phyloP scores from a whole-genome alignment of 495 filamentous ascomycete species.

The Penicillium atrosanguineum region DNA sequence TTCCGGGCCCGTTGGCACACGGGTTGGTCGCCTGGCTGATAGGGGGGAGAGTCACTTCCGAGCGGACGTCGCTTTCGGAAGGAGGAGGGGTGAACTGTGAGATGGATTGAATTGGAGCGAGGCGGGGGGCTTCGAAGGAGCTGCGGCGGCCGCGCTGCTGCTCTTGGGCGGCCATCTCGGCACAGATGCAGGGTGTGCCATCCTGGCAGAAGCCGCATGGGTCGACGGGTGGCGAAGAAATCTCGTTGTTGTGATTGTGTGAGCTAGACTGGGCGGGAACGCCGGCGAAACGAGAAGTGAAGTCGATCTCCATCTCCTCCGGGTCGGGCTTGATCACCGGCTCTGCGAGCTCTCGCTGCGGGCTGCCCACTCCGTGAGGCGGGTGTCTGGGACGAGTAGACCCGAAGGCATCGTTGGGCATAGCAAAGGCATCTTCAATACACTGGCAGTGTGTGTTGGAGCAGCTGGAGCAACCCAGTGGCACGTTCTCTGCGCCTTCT shows the following conservation, averaged over 20 bases:
- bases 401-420: conserved; percentile 31
- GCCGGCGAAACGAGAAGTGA: conserved; percentile 62
- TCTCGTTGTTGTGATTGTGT: conserved; percentile 27
- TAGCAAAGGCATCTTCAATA: conserved; percentile 63
- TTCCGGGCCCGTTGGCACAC: conserved; percentile 72
- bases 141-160: conserved; percentile 32
- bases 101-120: conserved; percentile 48
- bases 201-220: conserved; percentile 87
- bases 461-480: conserved; percentile 64
- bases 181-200: conserved; percentile 80
- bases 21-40: conserved; percentile 47
- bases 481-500: conserved; percentile 29
- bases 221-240: conserved; percentile 51
- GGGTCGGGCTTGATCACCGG: conserved; percentile 50
- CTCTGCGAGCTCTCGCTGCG: conserved; percentile 32
- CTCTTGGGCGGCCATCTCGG: conserved; percentile 60
- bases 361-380: conserved; percentile 27
- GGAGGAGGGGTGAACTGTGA: conserved; percentile 68
- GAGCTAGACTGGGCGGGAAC: conserved; percentile 27
- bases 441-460: conserved; percentile 62
- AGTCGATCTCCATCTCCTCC: conserved; percentile 71
- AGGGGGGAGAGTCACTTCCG: conserved; percentile 41
- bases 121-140: conserved; percentile 43
- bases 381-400: conserved; percentile 32
- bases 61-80: conserved; percentile 60